Percentiles rank a stretch among this genome's conserved stretches.
Evolutionary conservation across 2,329 filamentous ascomycete species (phyloP).

Genomic region (Fusarium sp.): DNA sequence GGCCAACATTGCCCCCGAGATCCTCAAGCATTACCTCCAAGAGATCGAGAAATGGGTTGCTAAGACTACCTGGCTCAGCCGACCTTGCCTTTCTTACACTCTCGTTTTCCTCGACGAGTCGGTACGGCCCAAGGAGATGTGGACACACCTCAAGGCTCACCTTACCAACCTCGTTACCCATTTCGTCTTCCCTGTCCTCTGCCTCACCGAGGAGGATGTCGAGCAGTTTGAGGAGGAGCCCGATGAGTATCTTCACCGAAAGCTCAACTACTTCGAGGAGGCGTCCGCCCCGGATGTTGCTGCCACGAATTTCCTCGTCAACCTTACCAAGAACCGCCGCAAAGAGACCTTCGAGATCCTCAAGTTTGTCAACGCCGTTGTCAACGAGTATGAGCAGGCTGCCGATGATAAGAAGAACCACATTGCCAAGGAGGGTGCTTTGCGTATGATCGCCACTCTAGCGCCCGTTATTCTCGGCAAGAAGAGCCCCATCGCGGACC

Average conservation of each 20-base stretch:
- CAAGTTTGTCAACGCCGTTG: slow-evolving; percentile 94
- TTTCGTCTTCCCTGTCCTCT: slow-evolving; percentile 95
- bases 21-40: slow-evolving; percentile 92
- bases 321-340: slow-evolving; percentile 91
- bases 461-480: slow-evolving; percentile 95
- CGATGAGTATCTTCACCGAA: slow-evolving; percentile 96
- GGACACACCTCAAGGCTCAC: slow-evolving; percentile 93
- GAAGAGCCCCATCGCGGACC: slow-evolving; percentile 97
- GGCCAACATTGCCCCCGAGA: slow-evolving; percentile 92
- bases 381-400: slow-evolving; percentile 90
- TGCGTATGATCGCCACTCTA: slow-evolving; percentile 97
- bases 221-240: slow-evolving; percentile 96
- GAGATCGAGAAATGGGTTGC: slow-evolving; percentile 99
- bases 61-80: slow-evolving; percentile 95
- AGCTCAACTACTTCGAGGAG: slow-evolving; percentile 98
- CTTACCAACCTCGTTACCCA: slow-evolving; percentile 94
- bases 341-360: slow-evolving; percentile 97
- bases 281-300: slow-evolving; percentile 95
- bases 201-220: slow-evolving; percentile 91
- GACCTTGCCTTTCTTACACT: slow-evolving; percentile 92
- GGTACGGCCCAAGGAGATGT: slow-evolving; percentile 97
- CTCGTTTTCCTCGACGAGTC: slow-evolving; percentile 97
- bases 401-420: slow-evolving; percentile 93
- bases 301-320: slow-evolving; percentile 96
- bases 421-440: slow-evolving; percentile 93